A percentile compares a stretch with the other conserved stretches of the same genome.
Evolutionary conservation across 129 eudicot genomes (phyloP).

Genomic region (Cynara cardunculus): DNA sequence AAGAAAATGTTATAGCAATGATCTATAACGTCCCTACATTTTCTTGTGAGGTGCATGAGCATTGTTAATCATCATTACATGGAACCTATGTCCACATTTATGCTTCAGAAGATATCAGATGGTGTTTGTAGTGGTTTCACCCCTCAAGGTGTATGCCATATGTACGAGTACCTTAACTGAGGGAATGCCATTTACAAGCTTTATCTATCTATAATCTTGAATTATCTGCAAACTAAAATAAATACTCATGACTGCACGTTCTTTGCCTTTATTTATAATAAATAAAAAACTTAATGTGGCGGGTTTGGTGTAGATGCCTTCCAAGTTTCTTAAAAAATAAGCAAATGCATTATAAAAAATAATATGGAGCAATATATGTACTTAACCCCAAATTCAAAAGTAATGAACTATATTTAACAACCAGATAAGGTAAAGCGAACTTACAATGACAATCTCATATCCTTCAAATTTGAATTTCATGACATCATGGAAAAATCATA

Average conservation of each 20-base stretch:
- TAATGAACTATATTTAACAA: not conserved
- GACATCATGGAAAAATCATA: not conserved
- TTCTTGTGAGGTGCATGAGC: not conserved
- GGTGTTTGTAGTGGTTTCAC: not conserved
- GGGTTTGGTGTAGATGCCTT: constrained; percentile 1
- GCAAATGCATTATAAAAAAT: constrained; percentile 13
- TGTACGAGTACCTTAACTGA: not conserved
- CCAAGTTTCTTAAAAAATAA: constrained; percentile 3
- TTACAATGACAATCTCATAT: not conserved
- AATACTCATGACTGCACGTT: not conserved
- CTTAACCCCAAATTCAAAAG: not conserved
- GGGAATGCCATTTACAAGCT: not conserved
- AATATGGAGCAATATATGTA: not conserved
- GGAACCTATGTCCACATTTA: not conserved
- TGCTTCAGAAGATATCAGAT: not conserved
- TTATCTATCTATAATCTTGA: not conserved
- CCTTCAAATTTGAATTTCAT: not conserved
- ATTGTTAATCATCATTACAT: not conserved
- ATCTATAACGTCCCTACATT: not conserved
- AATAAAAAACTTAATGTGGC: not conserved
- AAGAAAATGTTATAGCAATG: not conserved
- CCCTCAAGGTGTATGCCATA: not conserved
- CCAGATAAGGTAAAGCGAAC: not conserved
- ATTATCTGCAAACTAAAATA: not conserved
- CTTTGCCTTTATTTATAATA: constrained; percentile 5